Evolutionary conservation across 441 rosid species (phyloP).

Genomic region (Euphorbia schlechtendalii): DNA sequence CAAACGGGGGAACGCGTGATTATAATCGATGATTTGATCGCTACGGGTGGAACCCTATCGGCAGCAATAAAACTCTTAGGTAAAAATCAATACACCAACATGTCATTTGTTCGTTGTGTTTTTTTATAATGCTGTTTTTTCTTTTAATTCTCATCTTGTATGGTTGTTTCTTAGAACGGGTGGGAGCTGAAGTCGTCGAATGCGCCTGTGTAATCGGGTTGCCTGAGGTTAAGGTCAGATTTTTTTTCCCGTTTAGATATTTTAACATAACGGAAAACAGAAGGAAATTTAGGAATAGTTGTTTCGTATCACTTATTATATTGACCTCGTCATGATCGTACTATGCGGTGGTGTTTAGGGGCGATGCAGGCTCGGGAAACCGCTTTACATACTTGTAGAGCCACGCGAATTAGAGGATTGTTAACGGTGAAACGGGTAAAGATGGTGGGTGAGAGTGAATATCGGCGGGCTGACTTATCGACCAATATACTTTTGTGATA

Average conservation of each 20-base stretch:
- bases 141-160: neutral
- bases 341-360: conserved; percentile 37
- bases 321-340: neutral
- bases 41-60: conserved; percentile 88
- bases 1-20: conserved; percentile 64
- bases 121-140: neutral
- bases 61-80: conserved; percentile 90
- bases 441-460: too few relatives aligned
- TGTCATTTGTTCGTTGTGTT: neutral
- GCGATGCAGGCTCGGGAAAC: conserved; percentile 75
- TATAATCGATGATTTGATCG: conserved; percentile 83
- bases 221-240: conserved; percentile 85
- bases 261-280: too few relatives aligned
- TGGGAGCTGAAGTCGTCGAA: conserved; percentile 78
- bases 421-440: conserved; percentile 6
- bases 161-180: conserved; percentile 44
- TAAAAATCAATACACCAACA: conserved; percentile 5
- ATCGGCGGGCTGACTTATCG: too few relatives aligned
- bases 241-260: too few relatives aligned
- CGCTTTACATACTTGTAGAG: conserved; percentile 91
- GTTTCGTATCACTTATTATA: too few relatives aligned
- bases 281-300: too few relatives aligned
- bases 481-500: too few relatives aligned
- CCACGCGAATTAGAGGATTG: conserved; percentile 61
- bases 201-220: conserved; percentile 92